Evolutionary conservation across 1,284 basidiomycete genomes (phyloP).

Genomic region (Sparassis latifolia): DNA sequence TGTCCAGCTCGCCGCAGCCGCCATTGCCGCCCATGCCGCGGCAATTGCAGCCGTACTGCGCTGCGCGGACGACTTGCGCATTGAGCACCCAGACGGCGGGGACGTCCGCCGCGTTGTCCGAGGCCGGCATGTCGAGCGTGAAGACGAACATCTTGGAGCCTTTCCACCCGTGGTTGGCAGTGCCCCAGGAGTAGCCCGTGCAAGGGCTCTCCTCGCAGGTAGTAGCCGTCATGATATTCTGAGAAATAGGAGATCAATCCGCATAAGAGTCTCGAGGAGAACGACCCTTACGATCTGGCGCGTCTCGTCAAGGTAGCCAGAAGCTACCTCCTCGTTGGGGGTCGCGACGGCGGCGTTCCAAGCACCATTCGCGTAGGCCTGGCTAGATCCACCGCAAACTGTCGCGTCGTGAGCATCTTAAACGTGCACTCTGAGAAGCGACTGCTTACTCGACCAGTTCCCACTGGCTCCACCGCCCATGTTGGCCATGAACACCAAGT

Average conservation of each 20-base stretch:
- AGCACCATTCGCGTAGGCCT: constrained; percentile 18
- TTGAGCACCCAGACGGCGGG: constrained; percentile 27
- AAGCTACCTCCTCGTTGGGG: constrained; percentile 9
- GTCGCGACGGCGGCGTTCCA: constrained; percentile 12
- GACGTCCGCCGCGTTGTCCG: constrained; percentile 11
- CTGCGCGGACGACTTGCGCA: constrained; percentile 25
- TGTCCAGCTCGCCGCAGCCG: constrained; percentile 25
- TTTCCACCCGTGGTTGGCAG: constrained; percentile 25
- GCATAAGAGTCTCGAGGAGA: background rate
- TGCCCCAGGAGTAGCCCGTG: constrained; percentile 25
- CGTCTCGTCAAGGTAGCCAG: constrained; percentile 10
- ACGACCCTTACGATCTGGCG: constrained; percentile 13
- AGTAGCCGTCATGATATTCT: constrained; percentile 7
- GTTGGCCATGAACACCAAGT: constrained; percentile 29
- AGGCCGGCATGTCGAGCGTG: constrained; percentile 19
- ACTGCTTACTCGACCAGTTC: constrained; percentile 19
- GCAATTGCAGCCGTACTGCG: constrained; percentile 31
- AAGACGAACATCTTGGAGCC: constrained; percentile 24
- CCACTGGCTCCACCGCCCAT: constrained; percentile 22
- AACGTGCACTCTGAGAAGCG: background rate
- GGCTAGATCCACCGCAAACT: constrained; percentile 17
- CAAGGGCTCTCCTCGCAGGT: constrained; percentile 10
- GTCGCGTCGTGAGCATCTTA: background rate
- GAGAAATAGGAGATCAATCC: background rate
- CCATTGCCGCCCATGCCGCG: constrained; percentile 19